Conservation (phyloP, 2,329 filamentous ascomycete genomes). For the Colletotrichum graminicola region DNA sequence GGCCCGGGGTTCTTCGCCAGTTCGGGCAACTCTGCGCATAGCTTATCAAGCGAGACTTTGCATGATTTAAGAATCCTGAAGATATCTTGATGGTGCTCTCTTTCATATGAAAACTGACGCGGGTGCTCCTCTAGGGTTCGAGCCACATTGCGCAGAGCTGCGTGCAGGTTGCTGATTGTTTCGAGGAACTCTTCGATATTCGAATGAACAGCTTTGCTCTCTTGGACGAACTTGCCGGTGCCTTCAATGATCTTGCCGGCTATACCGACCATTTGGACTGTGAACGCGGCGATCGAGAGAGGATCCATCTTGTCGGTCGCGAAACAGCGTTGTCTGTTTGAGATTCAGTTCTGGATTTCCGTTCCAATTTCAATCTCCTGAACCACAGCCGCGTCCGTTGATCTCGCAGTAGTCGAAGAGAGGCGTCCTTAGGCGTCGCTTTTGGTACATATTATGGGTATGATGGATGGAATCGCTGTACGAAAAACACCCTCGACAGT, state of each 20-base stretch:
- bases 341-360: neutral
- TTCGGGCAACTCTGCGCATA: slow-evolving; percentile 44
- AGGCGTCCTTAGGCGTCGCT: neutral
- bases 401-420: slow-evolving; percentile 1
- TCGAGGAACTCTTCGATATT: slow-evolving; percentile 45
- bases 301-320: slow-evolving; percentile 43
- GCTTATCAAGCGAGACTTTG: slow-evolving; percentile 40
- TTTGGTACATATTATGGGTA: slow-evolving; percentile 17
- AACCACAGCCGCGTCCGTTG: neutral
- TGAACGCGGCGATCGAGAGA: slow-evolving; percentile 43
- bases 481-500: neutral
- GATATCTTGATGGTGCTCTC: slow-evolving; percentile 46
- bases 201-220: slow-evolving; percentile 40
- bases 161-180: slow-evolving; percentile 43
- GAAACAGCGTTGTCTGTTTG: neutral
- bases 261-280: slow-evolving; percentile 42
- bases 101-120: slow-evolving; percentile 45
- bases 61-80: slow-evolving; percentile 46
- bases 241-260: slow-evolving; percentile 43
- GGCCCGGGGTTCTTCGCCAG: slow-evolving; percentile 41
- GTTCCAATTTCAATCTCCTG: neutral
- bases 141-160: slow-evolving; percentile 41
- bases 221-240: slow-evolving; percentile 44
- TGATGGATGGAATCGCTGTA: neutral
- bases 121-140: slow-evolving; percentile 42